Evolutionary conservation across 1,139 yeast species (phyloP).

Genomic region (Candida glucosophila): DNA sequence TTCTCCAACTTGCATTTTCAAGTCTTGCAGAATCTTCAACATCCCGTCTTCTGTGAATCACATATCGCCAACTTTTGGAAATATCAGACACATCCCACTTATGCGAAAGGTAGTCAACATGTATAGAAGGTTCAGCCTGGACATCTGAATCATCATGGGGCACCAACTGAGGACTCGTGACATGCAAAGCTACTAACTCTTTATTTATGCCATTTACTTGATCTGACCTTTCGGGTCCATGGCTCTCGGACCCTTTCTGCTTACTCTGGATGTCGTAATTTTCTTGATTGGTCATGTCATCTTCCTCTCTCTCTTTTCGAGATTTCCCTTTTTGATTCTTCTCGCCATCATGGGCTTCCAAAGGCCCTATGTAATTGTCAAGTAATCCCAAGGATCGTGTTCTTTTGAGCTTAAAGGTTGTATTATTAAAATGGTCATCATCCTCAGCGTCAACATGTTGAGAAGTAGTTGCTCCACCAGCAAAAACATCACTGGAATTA

Average conservation of each 20-base stretch:
- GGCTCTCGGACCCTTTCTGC: slow-evolving; percentile 1
- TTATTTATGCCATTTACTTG: slow-evolving; percentile 1
- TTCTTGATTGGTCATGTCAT: slow-evolving; percentile 1
- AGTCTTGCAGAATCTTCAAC: slow-evolving; percentile 61
- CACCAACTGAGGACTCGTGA: slow-evolving; percentile 28
- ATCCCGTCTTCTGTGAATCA: slow-evolving; percentile 70
- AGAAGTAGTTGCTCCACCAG: slow-evolving; percentile 45
- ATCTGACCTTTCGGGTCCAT: slow-evolving; percentile 1
- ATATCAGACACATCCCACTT: slow-evolving; percentile 94
- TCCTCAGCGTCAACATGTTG: slow-evolving; percentile 63
- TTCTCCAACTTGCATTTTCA: slow-evolving; percentile 80
- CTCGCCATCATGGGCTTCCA: slow-evolving; percentile 4
- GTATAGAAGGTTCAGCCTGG: slow-evolving; percentile 72
- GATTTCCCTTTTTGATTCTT: slow-evolving; percentile 2
- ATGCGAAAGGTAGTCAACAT: slow-evolving; percentile 90
- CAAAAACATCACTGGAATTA: slow-evolving; percentile 28
- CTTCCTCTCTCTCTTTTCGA: slow-evolving; percentile 2
- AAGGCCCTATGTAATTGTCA: slow-evolving; percentile 55
- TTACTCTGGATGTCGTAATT: slow-evolving; percentile 1
- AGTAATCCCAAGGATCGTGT: slow-evolving; percentile 78
- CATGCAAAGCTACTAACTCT: slow-evolving; percentile 1
- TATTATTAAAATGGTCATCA: slow-evolving; percentile 62
- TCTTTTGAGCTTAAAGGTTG: slow-evolving; percentile 71
- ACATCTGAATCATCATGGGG: slow-evolving; percentile 86
- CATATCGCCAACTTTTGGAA: slow-evolving; percentile 91